Evolutionary conservation across 805 yeast genomes (phyloP).

Genomic region (Suhomyces sp.): DNA sequence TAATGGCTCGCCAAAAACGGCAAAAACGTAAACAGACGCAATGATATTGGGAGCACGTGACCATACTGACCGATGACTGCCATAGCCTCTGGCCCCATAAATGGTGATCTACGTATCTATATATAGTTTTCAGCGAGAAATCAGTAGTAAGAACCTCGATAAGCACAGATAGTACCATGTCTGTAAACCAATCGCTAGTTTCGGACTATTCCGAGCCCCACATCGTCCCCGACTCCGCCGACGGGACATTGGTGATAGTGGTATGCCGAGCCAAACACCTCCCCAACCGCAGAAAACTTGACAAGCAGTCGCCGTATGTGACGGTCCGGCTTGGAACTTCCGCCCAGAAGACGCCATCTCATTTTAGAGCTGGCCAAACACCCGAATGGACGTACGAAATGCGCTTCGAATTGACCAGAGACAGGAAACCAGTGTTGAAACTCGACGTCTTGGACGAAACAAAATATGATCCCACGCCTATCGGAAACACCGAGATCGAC

Average conservation of each 20-base stretch:
- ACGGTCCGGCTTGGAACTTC: conserved; percentile 76
- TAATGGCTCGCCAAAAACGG: neutral
- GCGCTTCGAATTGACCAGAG: conserved; percentile 62
- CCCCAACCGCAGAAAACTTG: conserved; percentile 80
- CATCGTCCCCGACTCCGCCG: conserved; percentile 33
- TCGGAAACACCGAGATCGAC: conserved; percentile 79
- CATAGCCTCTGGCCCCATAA: neutral
- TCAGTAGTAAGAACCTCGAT: neutral
- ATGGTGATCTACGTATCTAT: neutral
- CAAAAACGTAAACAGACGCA: neutral
- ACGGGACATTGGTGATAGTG: conserved; percentile 64
- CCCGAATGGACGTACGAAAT: conserved; percentile 85
- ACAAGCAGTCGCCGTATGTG: conserved; percentile 92
- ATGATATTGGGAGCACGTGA: neutral
- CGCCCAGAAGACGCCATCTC: conserved; percentile 74
- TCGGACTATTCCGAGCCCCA: neutral
- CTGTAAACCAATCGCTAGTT: neutral
- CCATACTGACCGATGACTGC: neutral
- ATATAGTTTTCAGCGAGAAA: neutral
- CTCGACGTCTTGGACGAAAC: conserved; percentile 82
- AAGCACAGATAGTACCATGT: neutral
- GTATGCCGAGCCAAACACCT: conserved; percentile 80
- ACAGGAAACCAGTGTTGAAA: conserved; percentile 59
- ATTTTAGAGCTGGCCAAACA: conserved; percentile 88
- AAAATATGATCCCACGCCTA: conserved; percentile 79